phyloP scores from a whole-genome alignment of 345 rosid species.

The Rhizophora apiculata region DNA sequence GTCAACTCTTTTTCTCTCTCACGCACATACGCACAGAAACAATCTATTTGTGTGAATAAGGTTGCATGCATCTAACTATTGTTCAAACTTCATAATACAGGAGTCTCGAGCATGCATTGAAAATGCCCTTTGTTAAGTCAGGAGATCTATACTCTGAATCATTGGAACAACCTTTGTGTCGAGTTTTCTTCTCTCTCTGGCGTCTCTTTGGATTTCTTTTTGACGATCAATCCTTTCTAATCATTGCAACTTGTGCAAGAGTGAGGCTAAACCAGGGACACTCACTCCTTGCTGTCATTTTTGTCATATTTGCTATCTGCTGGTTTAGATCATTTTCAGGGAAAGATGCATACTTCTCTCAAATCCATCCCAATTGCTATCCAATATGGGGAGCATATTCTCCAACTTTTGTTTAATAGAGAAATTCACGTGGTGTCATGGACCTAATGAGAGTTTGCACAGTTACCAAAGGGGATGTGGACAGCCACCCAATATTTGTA shows the following conservation, averaged over 20 bases:
- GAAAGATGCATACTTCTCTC: background rate
- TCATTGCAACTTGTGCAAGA: background rate
- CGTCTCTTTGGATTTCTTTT: background rate
- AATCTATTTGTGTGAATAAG: no score
- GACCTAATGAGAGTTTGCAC: conserved; percentile 21
- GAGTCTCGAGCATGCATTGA: no score
- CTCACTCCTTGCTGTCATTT: conserved; percentile 11
- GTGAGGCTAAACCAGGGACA: background rate
- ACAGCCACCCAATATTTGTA: conserved; percentile 12
- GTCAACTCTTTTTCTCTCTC: no score
- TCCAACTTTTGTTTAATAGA: background rate
- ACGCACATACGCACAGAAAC: no score
- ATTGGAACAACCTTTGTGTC: background rate
- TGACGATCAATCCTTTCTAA: background rate
- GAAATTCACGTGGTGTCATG: conserved; percentile 30
- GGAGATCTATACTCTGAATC: background rate
- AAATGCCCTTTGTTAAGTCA: no score
- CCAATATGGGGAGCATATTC: conserved; percentile 8
- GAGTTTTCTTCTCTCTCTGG: background rate
- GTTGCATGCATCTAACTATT: no score
- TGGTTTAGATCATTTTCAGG: conserved; percentile 5
- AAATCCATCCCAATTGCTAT: background rate
- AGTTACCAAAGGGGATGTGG: conserved; percentile 36
- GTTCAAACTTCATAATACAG: no score
- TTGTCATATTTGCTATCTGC: conserved; percentile 14